Conservation (phyloP, 2,329 filamentous ascomycete genomes). For the Plenodomus lindquistii region DNA sequence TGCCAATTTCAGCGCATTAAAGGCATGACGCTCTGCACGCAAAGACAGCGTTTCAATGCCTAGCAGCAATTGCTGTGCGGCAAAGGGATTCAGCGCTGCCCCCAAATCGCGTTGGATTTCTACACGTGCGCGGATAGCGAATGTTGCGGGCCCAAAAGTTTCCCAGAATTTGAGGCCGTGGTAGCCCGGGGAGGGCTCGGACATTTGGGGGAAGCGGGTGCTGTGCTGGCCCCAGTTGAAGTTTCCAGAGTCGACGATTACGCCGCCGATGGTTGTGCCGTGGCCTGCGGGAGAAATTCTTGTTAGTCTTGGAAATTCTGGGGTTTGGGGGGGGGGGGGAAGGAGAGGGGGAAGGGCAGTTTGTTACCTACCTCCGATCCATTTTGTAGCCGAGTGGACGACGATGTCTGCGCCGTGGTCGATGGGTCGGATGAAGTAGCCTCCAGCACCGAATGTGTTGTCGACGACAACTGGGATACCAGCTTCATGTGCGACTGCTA, state of each 20-base stretch:
- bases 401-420: constrained; percentile 92
- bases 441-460: constrained; percentile 94
- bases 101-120: constrained; percentile 90
- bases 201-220: constrained; percentile 87
- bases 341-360: too few relatives aligned
- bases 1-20: constrained; percentile 80
- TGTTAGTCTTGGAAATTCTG: not conserved
- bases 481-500: constrained; percentile 73
- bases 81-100: constrained; percentile 82
- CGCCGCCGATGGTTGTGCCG: constrained; percentile 85
- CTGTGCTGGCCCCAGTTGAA: constrained; percentile 91
- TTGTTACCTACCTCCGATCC: constrained; percentile 82
- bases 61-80: constrained; percentile 86
- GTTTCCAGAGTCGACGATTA: constrained; percentile 85
- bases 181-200: constrained; percentile 85
- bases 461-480: constrained; percentile 67
- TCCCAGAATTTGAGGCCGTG: constrained; percentile 95
- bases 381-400: constrained; percentile 93
- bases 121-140: constrained; percentile 82
- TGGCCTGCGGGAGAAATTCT: constrained; percentile 60
- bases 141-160: constrained; percentile 81
- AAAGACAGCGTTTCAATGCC: constrained; percentile 89
- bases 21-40: constrained; percentile 81
- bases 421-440: constrained; percentile 84
- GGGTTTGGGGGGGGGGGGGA: not conserved